phyloP scores from a whole-genome alignment of 805 yeast genomes.

The Candida alai region DNA sequence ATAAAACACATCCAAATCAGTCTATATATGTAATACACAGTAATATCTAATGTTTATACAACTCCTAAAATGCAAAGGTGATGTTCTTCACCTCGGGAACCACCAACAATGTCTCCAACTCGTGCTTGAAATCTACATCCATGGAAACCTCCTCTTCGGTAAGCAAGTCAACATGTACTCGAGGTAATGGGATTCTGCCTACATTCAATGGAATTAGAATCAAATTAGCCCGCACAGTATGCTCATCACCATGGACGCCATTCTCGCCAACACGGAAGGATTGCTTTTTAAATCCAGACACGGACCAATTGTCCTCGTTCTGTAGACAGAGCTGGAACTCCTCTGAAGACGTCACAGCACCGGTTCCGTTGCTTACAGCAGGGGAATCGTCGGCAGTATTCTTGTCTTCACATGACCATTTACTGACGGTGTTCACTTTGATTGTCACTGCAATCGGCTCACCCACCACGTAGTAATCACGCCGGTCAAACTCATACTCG shows the following conservation, averaged over 20 bases:
- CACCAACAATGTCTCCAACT: conserved; percentile 63
- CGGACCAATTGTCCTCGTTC: conserved; percentile 71
- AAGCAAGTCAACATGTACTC: conserved; percentile 38
- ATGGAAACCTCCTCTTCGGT: conserved; percentile 51
- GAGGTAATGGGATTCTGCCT: conserved; percentile 71
- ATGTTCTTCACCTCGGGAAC: conserved; percentile 66
- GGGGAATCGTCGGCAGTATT: background rate
- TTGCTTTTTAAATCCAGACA: conserved; percentile 66
- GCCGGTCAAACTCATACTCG: conserved; percentile 39
- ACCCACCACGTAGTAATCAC: conserved; percentile 54
- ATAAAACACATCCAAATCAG: no score
- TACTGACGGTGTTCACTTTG: conserved; percentile 38
- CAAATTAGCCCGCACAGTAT: conserved; percentile 29
- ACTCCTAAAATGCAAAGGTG: conserved; percentile 50
- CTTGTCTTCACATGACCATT: conserved; percentile 34
- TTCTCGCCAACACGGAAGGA: conserved; percentile 38
- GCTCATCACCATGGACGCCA: conserved; percentile 9
- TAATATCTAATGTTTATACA: no score
- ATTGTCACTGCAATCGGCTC: conserved; percentile 51
- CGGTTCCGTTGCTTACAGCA: no score
- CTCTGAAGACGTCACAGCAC: no score
- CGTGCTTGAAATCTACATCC: conserved; percentile 66
- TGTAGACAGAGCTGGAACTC: conserved; percentile 45
- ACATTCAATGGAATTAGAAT: conserved; percentile 68
- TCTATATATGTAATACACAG: no score